Conservation (phyloP, 768 basidiomycete genomes). For the Rhizopogon vulgaris region DNA sequence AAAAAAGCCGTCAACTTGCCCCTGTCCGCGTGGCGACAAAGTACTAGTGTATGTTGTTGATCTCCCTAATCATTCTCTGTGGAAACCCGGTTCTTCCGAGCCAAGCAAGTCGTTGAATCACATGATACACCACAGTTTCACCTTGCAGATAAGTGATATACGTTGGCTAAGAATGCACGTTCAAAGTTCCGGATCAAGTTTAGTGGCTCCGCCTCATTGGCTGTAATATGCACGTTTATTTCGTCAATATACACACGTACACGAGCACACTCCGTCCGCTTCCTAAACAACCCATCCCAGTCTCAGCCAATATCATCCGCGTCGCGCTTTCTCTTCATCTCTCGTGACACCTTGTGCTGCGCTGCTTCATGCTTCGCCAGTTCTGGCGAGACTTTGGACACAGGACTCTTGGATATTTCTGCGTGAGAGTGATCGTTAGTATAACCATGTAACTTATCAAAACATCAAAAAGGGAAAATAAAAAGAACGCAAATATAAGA, state of each 20-base stretch:
- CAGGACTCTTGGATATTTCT: conserved; percentile 94
- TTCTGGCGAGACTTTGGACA: conserved; percentile 83
- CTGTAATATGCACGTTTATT: background rate
- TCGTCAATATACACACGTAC: background rate
- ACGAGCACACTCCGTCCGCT: background rate
- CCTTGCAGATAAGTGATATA: too few species aligned
- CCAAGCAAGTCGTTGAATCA: too few species aligned
- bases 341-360: conserved; percentile 83
- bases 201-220: background rate
- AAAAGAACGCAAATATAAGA: too few species aligned
- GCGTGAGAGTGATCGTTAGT: conserved; percentile 15
- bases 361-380: conserved; percentile 89
- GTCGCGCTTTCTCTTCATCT: conserved; percentile 93
- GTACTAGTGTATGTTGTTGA: too few species aligned
- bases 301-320: conserved; percentile 63
- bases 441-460: background rate
- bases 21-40: too few species aligned
- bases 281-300: background rate
- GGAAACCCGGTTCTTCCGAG: too few species aligned
- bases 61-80: too few species aligned
- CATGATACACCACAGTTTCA: too few species aligned
- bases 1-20: too few species aligned
- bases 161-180: background rate
- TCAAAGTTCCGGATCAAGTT: background rate
- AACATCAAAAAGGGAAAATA: background rate